A percentile compares a stretch with the other conserved stretches of the same genome.
These are phyloP conservation scores for Fusarium zealandicum DNA, from an alignment of 2,329 filamentous ascomycete genomes.

Conservation along the genomic window DNA sequence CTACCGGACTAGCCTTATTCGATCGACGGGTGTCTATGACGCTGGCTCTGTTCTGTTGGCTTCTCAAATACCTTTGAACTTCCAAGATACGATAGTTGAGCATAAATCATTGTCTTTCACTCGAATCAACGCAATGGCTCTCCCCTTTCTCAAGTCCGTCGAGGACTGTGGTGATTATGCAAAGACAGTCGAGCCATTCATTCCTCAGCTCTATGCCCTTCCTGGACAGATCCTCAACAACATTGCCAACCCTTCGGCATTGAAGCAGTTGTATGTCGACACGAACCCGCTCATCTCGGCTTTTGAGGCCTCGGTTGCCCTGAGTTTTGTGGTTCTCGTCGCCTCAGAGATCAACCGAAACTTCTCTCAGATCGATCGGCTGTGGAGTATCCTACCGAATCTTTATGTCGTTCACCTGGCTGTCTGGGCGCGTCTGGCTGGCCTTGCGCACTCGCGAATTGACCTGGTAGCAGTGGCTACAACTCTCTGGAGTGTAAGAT, in stretches of 20 bases:
- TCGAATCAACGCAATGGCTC: constrained; percentile 60
- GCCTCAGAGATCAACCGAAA: constrained; percentile 88
- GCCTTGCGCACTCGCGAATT: constrained; percentile 72
- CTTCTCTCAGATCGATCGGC: constrained; percentile 94
- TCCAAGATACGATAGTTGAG: not conserved
- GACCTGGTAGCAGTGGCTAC: constrained; percentile 77
- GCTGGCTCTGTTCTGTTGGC: constrained; percentile 6
- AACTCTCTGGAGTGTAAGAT: constrained; percentile 78
- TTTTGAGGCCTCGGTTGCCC: constrained; percentile 72
- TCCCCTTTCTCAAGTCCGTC: constrained; percentile 75
- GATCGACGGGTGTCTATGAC: constrained; percentile 27
- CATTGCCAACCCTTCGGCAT: constrained; percentile 64
- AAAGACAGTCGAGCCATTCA: constrained; percentile 77
- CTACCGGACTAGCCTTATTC: not conserved
- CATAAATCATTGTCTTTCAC: constrained; percentile 14
- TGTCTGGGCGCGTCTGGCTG: constrained; percentile 80
- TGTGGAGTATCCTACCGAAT: constrained; percentile 89
- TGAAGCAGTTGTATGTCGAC: constrained; percentile 76
- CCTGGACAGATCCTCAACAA: constrained; percentile 69
- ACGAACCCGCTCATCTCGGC: constrained; percentile 87
- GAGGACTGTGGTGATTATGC: constrained; percentile 79
- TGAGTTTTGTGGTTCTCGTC: constrained; percentile 76
- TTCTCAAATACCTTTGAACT: constrained; percentile 17
- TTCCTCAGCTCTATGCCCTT: constrained; percentile 73
- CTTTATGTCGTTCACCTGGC: constrained; percentile 86